These are phyloP conservation scores for Penicillium freii DNA, from an alignment of 2,329 filamentous ascomycete species.

Conservation along the genomic window DNA sequence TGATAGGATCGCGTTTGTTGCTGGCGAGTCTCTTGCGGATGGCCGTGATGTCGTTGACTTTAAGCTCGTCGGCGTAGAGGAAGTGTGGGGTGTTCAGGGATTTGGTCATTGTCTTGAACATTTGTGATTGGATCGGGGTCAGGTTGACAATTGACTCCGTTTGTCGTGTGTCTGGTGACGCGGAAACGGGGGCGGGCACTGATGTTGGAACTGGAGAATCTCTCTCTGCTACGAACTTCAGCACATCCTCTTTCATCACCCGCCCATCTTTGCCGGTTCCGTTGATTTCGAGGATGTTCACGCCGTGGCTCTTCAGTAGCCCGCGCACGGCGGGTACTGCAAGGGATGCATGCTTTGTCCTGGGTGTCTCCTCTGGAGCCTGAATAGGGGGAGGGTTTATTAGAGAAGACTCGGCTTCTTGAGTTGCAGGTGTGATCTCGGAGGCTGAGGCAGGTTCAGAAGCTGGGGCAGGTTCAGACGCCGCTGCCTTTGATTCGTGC, in stretches of 20 bases:
- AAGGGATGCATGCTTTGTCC: slow-evolving; percentile 67
- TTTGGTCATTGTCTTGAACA: slow-evolving; percentile 97
- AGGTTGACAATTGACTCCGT: slow-evolving; percentile 68
- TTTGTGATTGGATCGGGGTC: slow-evolving; percentile 78
- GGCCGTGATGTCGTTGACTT: slow-evolving; percentile 71
- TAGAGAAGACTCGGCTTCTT: slow-evolving; percentile 18
- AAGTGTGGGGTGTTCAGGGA: slow-evolving; percentile 93
- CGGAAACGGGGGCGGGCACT: slow-evolving; percentile 22
- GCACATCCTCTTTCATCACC: slow-evolving; percentile 89
- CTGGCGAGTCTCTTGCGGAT: slow-evolving; percentile 75
- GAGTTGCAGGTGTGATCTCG: slow-evolving; percentile 9
- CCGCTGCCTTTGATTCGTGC: slow-evolving; percentile 27
- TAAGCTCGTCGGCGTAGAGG: slow-evolving; percentile 86
- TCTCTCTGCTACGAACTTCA: slow-evolving; percentile 56
- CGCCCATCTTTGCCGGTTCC: slow-evolving; percentile 90
- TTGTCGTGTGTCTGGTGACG: slow-evolving; percentile 50
- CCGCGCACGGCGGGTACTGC: slow-evolving; percentile 92
- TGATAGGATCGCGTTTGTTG: slow-evolving; percentile 51
- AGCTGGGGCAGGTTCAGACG: slow-evolving; percentile 20
- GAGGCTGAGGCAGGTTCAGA: slow-evolving; percentile 19
- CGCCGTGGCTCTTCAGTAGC: slow-evolving; percentile 72
- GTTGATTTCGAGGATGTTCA: slow-evolving; percentile 74
- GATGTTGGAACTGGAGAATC: slow-evolving; percentile 43
- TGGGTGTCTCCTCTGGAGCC: slow-evolving; percentile 14
- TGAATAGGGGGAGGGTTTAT: slow-evolving; percentile 9